Evolutionary conservation across 2,329 filamentous ascomycete species (phyloP), one percentile per base, ranked within the genome.

Genomic region (Cladophialophora exuberans): DNA sequence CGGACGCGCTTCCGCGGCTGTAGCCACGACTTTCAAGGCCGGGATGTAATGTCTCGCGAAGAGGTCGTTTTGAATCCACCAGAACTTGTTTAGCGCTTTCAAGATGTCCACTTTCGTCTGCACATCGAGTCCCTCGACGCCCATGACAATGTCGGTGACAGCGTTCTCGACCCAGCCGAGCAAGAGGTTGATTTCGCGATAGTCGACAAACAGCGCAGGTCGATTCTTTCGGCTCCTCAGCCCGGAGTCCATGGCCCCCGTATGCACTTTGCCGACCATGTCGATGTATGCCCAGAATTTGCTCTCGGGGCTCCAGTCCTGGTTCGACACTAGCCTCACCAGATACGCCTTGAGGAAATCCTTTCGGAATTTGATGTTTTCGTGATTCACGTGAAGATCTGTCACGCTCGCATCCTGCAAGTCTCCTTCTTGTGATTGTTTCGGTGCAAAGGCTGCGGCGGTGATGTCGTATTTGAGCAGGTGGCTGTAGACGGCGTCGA

Each of bases 1-100:
- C 11, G 22, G 23, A n/a, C 31, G 41, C 33, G 20, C 30, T 10
- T n/a, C 13, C 15, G 39, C 15, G 26, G 6, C 22, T 31, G 33
- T 13, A 13, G 13, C 20, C 13, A 9, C 6, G 2, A 51, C 50
- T 25, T 44, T 48, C 46, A 39, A 15, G 23, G 23, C 23, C 30
- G 46, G 22, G 25, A 57, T 47, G 51, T 68, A 68, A 41, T 67
- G 64, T 44, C 64, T 63, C 41, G 64, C 59, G 54, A 68, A 68
- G 20, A 68, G 52, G 50, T 69, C 66, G 56, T 69, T 69, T 58
- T 69, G 66, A 33, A 69, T 65, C 66, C 66, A 69, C 30, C 67
- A 47, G 35, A 66, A 50, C 58, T 68, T 69, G 56, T 67, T 67
- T 36, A 66, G 63, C 7, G 66, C 66, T 9, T 56, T 56, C 22